phyloP scores from a whole-genome alignment of 106 monocot genomes.

The Acorus calamus region DNA sequence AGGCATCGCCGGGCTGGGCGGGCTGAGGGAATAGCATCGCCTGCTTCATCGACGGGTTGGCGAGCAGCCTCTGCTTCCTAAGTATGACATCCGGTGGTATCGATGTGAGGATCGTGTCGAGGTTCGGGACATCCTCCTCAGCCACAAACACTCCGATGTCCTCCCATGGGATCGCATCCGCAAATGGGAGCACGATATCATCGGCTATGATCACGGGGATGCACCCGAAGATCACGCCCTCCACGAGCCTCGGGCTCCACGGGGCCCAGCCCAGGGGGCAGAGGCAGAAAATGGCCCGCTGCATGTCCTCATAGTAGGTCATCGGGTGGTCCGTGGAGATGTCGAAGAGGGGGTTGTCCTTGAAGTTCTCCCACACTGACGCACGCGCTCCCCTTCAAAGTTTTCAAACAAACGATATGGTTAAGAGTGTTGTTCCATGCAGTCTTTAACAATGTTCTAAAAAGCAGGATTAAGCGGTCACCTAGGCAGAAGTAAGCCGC shows the following conservation, averaged over 20 bases:
- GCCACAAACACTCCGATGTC: conserved; percentile 66
- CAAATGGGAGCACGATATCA: conserved; percentile 63
- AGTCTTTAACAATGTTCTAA: no score
- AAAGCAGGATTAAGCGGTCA: no score
- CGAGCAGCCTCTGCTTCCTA: conserved; percentile 65
- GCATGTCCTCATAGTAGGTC: conserved; percentile 72
- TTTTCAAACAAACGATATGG: no score
- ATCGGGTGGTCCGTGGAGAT: conserved; percentile 58
- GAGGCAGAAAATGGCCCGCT: conserved; percentile 55
- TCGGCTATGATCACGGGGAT: conserved; percentile 74
- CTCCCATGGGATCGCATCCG: conserved; percentile 76
- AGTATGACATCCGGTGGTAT: conserved; percentile 55
- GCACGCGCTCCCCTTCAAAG: conserved; percentile 44
- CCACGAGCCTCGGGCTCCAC: conserved; percentile 69
- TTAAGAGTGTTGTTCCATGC: no score
- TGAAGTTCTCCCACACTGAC: conserved; percentile 66
- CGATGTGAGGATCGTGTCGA: conserved; percentile 59
- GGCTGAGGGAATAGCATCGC: conserved; percentile 86
- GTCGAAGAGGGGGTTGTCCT: conserved; percentile 64
- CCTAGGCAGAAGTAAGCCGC: no score
- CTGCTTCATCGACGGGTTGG: conserved; percentile 84
- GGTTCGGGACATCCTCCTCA: conserved; percentile 58
- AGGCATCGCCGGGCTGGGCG: conserved; percentile 62
- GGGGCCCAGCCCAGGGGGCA: conserved; percentile 83
- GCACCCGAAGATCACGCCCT: conserved; percentile 66